These are phyloP conservation scores for Malus fusca DNA, from an alignment of 306 rosid species.

Conservation along the genomic window DNA sequence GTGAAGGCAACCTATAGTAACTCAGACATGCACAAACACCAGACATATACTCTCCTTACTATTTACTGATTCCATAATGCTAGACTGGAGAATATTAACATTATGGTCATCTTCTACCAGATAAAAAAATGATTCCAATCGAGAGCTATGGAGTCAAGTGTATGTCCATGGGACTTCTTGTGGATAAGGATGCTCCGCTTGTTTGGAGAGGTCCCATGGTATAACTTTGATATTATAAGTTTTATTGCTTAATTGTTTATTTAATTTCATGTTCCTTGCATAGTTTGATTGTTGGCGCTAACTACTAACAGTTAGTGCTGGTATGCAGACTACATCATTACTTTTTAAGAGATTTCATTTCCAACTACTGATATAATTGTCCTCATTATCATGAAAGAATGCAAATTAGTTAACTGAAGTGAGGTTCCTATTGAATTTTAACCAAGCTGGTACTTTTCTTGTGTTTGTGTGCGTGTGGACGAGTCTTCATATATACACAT, in stretches of 20 bases:
- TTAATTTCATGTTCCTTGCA: background rate
- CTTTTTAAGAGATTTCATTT: background rate
- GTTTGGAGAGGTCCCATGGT: slow-evolving; percentile 99
- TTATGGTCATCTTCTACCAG: slow-evolving; percentile 39
- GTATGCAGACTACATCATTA: background rate
- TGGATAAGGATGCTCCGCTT: slow-evolving; percentile 82
- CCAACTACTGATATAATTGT: background rate
- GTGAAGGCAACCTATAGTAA: background rate
- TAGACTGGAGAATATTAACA: background rate
- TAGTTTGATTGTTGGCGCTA: background rate
- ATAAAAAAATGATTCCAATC: slow-evolving; percentile 83
- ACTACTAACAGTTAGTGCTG: background rate
- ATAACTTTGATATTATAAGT: slow-evolving; percentile 16
- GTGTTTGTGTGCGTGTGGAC: background rate
- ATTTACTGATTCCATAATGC: background rate
- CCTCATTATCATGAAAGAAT: background rate
- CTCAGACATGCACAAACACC: background rate
- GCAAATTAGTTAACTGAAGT: background rate
- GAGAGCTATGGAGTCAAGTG: slow-evolving; percentile 89
- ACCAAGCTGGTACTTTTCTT: background rate
- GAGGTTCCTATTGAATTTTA: background rate
- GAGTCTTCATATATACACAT: background rate
- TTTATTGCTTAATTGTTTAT: background rate
- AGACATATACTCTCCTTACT: background rate
- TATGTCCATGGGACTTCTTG: slow-evolving; percentile 94